phyloP scores from a whole-genome alignment of 2,329 filamentous ascomycete species.

The Arthrobotrys pseudoclavata region DNA sequence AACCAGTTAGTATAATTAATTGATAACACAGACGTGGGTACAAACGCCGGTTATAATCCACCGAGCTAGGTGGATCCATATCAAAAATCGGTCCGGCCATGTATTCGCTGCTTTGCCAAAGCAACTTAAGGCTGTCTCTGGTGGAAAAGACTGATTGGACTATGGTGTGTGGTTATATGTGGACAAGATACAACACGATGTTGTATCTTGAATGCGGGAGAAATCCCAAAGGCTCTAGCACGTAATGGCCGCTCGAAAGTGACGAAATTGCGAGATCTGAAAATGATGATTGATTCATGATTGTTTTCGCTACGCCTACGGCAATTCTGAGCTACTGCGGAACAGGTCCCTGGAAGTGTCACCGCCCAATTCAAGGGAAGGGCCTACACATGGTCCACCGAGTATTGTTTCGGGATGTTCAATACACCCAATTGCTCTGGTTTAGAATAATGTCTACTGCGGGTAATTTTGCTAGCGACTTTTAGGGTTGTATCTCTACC shows the following conservation, averaged over 20 bases:
- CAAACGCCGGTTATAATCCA: conserved; percentile 44
- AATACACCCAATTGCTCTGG: neutral
- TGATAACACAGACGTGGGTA: neutral
- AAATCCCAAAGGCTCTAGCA: neutral
- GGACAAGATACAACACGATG: conserved; percentile 1
- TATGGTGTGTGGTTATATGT: conserved; percentile 8
- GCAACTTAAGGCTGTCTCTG: neutral
- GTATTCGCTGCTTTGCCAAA: neutral
- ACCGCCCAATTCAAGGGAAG: neutral
- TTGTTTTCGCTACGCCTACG: neutral
- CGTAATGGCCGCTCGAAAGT: too few relatives aligned
- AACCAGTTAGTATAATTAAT: neutral
- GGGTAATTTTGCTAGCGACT: conserved; percentile 5
- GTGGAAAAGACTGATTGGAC: neutral
- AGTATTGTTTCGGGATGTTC: neutral
- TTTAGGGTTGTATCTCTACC: conserved; percentile 18
- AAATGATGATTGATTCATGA: neutral
- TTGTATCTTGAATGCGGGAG: neutral
- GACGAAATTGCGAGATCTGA: neutral
- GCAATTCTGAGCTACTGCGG: neutral
- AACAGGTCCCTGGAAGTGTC: neutral
- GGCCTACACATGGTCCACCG: neutral
- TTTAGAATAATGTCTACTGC: conserved; percentile 4
- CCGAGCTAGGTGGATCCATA: conserved; percentile 44
- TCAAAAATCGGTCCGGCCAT: neutral